These are phyloP conservation scores for Microcos paniculata DNA, from an alignment of 345 rosid species.

Conservation along the genomic window DNA sequence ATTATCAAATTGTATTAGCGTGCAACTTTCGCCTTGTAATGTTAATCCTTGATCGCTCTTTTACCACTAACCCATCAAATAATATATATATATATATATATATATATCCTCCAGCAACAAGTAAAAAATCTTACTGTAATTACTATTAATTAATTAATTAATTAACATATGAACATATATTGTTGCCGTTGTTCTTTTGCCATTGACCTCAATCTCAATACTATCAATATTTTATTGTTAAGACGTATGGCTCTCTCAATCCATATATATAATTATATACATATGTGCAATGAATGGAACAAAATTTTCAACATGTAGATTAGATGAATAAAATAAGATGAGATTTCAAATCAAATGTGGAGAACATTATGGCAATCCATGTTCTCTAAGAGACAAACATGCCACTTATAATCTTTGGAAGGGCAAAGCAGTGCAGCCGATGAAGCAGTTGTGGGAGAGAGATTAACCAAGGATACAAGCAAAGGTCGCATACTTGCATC, in stretches of 20 bases:
- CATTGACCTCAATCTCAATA: not conserved
- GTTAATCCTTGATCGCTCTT: not conserved
- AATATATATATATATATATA: no score
- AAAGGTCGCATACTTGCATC: constrained; percentile 6
- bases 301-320: no score
- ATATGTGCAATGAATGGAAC: not conserved
- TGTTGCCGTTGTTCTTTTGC: not conserved
- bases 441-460: not conserved
- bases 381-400: constrained; percentile 14
- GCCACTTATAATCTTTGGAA: not conserved
- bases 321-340: not conserved
- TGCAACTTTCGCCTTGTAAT: no score
- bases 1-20: no score
- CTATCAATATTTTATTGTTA: not conserved
- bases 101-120: no score
- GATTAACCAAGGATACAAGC: constrained; percentile 11
- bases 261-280: not conserved
- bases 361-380: constrained; percentile 20
- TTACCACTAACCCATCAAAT: not conserved
- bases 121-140: no score
- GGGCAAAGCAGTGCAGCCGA: not conserved
- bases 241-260: no score
- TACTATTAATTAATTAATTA: not conserved
- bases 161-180: not conserved
- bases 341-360: constrained; percentile 10